Conservation (phyloP, 164 flowering plant genomes). For the Dillenia turbinata region DNA sequence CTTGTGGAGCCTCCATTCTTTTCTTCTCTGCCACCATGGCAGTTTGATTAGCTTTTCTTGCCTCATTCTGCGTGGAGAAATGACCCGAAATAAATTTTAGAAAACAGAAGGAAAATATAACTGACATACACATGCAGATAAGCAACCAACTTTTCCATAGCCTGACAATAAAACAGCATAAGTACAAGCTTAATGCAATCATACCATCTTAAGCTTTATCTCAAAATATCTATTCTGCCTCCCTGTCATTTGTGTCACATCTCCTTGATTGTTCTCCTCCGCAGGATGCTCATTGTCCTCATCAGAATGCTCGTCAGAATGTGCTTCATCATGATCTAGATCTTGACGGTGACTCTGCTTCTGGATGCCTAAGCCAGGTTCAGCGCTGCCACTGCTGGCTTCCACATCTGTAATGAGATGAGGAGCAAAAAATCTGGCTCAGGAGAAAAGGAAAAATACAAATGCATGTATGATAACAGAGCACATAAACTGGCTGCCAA, state of each 20-base stretch:
- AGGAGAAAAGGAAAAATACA: background rate
- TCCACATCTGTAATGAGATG: slow-evolving; percentile 19
- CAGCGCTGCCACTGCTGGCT: slow-evolving; percentile 11
- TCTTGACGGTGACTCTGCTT: slow-evolving; percentile 20
- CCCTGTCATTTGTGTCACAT: slow-evolving; percentile 56
- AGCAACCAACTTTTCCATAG: background rate
- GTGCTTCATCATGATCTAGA: slow-evolving; percentile 21
- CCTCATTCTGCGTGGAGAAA: slow-evolving; percentile 58
- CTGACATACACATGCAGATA: background rate
- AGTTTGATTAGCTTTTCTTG: slow-evolving; percentile 85
- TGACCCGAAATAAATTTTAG: background rate
- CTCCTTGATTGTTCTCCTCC: slow-evolving; percentile 33
- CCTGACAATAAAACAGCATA: too few species aligned
- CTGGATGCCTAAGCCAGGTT: background rate
- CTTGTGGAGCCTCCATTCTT: slow-evolving; percentile 72
- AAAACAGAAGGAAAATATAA: background rate
- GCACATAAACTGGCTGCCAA: too few species aligned
- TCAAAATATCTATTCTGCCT: slow-evolving; percentile 76
- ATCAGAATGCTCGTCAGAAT: slow-evolving; percentile 27
- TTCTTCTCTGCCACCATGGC: slow-evolving; percentile 92
- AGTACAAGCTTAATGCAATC: background rate
- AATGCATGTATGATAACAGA: too few species aligned
- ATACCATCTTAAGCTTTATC: slow-evolving; percentile 86
- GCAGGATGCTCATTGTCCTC: slow-evolving; percentile 23
- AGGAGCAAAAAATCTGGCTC: background rate